phyloP scores from a whole-genome alignment of 306 rosid genomes.

The Cucumis cinereus region DNA sequence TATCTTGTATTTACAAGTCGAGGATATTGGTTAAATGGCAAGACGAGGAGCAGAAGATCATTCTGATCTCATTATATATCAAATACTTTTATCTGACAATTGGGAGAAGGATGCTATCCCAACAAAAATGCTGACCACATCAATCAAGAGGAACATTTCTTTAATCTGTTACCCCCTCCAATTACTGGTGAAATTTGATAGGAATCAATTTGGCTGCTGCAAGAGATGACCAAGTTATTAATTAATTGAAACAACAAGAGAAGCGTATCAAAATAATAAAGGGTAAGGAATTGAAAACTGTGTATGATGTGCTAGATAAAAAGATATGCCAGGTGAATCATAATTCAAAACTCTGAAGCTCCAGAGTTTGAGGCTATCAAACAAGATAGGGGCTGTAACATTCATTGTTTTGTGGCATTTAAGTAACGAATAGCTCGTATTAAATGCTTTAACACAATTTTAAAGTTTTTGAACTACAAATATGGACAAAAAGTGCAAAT shows the following conservation, averaged over 20 bases:
- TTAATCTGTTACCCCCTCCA: background rate
- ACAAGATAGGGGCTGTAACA: background rate
- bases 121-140: conserved; percentile 1
- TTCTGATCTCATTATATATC: background rate
- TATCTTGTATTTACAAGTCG: conserved; percentile 7
- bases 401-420: background rate
- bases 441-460: background rate
- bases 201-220: conserved; percentile 4
- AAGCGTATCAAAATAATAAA: background rate
- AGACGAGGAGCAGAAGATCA: conserved; percentile 1
- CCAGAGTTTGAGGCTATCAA: background rate
- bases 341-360: background rate
- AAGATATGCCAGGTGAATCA: background rate
- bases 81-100: background rate
- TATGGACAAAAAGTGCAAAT: background rate
- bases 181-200: background rate
- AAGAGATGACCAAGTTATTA: background rate
- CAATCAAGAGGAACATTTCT: background rate
- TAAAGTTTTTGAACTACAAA: background rate
- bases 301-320: background rate
- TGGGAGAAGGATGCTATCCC: background rate
- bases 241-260: background rate
- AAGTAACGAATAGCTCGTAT: background rate
- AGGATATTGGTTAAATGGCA: background rate
- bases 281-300: background rate